Evolutionary conservation across 352 stramenopile species (phyloP), one percentile per base, ranked within the genome.

Genomic region (Pythium sukuiense): DNA sequence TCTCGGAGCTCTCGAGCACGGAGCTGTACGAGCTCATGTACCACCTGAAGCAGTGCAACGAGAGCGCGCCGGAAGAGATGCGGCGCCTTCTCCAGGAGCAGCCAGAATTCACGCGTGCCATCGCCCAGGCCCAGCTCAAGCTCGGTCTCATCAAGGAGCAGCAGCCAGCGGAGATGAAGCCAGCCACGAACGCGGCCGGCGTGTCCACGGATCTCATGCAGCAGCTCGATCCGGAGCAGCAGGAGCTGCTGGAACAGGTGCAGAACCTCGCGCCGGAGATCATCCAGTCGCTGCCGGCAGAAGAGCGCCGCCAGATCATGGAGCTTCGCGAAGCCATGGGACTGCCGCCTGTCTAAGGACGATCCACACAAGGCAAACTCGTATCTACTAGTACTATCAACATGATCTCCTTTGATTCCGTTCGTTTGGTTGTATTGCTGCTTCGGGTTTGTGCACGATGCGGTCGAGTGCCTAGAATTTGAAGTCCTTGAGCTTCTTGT

Each of bases 401-500:
- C 39, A 48, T 48, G 39, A 7, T 48, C 24, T 48, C 18, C 2
- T 24, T 35, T 35, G 32, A 35, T 35, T 35, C 32, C 20, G 20
- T 59, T 46, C 69, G 33, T 74, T 74, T 39, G 45, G 32, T 35
- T 52, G n/a, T 43, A 9, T 65, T 54, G 18, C 16, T 61, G 20
- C 20, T 24, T 24, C 0, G 20, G 20, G 20, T 52, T 27, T 14
- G 11, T 4, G 49, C 24, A 8, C 46, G 6, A 14, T 18, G 24
- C 16, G 2, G 2, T 53, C 12, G 11, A 7, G 3, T 43, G 13
- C 14, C 69, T 88, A 93, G 69, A 93, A 93, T 72, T 93, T 93
- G 63, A 91, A 93, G 59, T 91, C 82, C 71, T 93, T 93, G 72
- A 86, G 80, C 64, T 90, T 90, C 73, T 90, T 90, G 72, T 76